Evolutionary conservation across 331 rosid genomes (phyloP).

Genomic region (Telfairia occidentalis): DNA sequence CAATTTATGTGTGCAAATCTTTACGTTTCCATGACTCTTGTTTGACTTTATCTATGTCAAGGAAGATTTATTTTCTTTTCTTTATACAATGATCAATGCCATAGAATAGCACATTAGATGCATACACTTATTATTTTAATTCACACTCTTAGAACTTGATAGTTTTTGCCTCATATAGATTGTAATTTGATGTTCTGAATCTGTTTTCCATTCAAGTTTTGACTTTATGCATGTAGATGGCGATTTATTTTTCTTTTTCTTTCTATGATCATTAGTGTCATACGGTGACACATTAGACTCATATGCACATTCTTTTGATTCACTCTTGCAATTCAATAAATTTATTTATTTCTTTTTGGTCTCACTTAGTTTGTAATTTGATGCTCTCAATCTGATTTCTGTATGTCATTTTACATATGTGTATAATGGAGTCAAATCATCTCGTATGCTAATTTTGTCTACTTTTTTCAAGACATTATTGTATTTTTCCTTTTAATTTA

Average conservation of each 20-base stretch:
- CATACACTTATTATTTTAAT: neutral
- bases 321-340: neutral
- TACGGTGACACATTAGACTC: neutral
- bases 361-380: neutral
- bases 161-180: neutral
- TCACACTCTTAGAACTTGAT: neutral
- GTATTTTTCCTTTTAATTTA: conserved; percentile 7
- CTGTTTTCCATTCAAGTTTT: neutral
- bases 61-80: neutral
- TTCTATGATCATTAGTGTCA: neutral
- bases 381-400: neutral
- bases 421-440: neutral
- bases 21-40: neutral
- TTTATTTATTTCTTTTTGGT: neutral
- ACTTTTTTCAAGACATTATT: neutral
- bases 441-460: neutral
- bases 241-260: neutral
- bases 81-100: neutral
- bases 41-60: neutral
- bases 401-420: neutral
- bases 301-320: neutral
- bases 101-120: neutral
- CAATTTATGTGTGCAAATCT: neutral
- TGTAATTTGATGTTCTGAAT: neutral
- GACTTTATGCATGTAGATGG: neutral